Evolutionary conservation across 148 eudicot species (phyloP).

Genomic region (Fallopia convolvulus): DNA sequence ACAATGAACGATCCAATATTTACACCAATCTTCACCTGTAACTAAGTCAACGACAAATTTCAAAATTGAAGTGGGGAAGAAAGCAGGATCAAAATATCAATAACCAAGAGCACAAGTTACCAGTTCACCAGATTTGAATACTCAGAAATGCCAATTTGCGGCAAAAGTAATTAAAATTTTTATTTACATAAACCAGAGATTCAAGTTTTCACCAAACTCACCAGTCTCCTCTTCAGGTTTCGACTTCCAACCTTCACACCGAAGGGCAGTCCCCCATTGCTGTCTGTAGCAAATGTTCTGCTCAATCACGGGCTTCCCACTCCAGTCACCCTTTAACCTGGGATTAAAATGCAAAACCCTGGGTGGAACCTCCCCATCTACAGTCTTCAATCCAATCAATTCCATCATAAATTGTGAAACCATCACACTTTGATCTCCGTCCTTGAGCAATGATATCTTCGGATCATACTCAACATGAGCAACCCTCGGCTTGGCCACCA

Average conservation of each 20-base stretch:
- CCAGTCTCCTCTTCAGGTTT: conserved; percentile 77
- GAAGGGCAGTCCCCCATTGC: conserved; percentile 81
- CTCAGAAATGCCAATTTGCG: background rate
- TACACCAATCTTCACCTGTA: background rate
- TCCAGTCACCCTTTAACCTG: conserved; percentile 91
- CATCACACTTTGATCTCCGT: conserved; percentile 62
- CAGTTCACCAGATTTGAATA: background rate
- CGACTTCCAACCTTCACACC: conserved; percentile 88
- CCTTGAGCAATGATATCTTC: conserved; percentile 64
- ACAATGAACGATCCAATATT: background rate
- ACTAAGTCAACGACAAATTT: background rate
- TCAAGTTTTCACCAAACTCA: conserved; percentile 21
- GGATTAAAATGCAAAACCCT: conserved; percentile 88
- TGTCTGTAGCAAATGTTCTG: conserved; percentile 90
- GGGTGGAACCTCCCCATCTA: conserved; percentile 96
- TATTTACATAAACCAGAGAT: background rate
- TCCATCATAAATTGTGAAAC: conserved; percentile 94
- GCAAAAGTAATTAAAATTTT: background rate
- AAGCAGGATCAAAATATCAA: background rate
- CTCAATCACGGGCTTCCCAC: conserved; percentile 93
- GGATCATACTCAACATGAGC: conserved; percentile 72
- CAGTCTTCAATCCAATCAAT: conserved; percentile 81
- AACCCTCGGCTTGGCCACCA: conserved; percentile 64
- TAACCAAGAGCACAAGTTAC: background rate
- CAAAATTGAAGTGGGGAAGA: background rate